phyloP scores from a whole-genome alignment of 306 rosid species.

The Rosa multiflora region DNA sequence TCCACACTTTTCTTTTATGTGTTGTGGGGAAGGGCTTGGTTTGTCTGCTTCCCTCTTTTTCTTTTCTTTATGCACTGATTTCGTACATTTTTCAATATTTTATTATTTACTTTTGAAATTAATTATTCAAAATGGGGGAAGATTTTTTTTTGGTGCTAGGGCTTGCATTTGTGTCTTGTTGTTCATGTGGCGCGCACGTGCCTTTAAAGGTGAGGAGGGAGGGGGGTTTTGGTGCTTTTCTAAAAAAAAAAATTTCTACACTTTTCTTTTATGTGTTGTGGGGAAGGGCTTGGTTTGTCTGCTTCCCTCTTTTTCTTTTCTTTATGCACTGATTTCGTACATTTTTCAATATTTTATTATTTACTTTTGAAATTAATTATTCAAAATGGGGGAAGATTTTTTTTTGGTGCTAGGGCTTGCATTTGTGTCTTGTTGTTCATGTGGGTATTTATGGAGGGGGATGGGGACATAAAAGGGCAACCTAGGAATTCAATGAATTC shows the following conservation, averaged over 20 bases:
- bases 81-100: neutral
- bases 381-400: slow-evolving; percentile 9
- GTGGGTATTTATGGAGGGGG: slow-evolving; percentile 28
- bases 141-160: neutral
- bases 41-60: slow-evolving; percentile 49
- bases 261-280: slow-evolving; percentile 32
- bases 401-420: slow-evolving; percentile 9
- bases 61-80: slow-evolving; percentile 13
- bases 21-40: slow-evolving; percentile 44
- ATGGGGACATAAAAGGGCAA: slow-evolving; percentile 43
- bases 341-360: neutral
- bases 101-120: neutral
- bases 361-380: neutral
- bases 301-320: slow-evolving; percentile 37
- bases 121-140: slow-evolving; percentile 2
- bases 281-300: slow-evolving; percentile 50
- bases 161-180: slow-evolving; percentile 26
- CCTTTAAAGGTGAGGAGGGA: neutral
- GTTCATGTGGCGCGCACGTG: slow-evolving; percentile 48
- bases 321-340: neutral
- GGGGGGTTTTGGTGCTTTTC: slow-evolving; percentile 8
- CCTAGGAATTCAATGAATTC: slow-evolving; percentile 48
- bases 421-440: slow-evolving; percentile 30
- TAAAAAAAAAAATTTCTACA: neutral
- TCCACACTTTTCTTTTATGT: slow-evolving; percentile 8